These are phyloP conservation scores for Mycosarcoma mackinlayi DNA, from an alignment of 1,284 basidiomycete species.

Conservation along the genomic window DNA sequence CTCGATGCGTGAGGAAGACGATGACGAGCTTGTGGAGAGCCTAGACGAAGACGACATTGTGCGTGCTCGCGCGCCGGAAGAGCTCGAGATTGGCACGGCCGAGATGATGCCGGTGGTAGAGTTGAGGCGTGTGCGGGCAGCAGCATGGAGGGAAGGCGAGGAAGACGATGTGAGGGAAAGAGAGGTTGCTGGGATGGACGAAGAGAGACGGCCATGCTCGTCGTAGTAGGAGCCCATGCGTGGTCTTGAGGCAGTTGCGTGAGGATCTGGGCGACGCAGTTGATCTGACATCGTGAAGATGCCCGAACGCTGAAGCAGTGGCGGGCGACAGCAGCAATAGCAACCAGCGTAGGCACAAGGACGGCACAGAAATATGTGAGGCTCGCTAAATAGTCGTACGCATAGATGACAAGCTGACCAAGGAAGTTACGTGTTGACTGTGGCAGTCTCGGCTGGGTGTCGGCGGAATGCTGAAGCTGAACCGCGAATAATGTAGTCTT, in stretches of 20 bases:
- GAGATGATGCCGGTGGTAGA: slow-evolving; percentile 25
- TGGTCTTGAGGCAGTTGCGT: slow-evolving; percentile 19
- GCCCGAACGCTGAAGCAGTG: slow-evolving; percentile 3
- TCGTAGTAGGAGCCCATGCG: slow-evolving; percentile 31
- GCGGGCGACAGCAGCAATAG: slow-evolving; percentile 3
- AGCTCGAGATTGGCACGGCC: slow-evolving; percentile 14
- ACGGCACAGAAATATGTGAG: too few species aligned
- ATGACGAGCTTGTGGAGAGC: slow-evolving; percentile 3
- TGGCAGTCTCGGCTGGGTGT: too few species aligned
- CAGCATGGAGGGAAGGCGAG: slow-evolving; percentile 6
- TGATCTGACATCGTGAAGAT: slow-evolving; percentile 25
- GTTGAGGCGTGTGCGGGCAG: slow-evolving; percentile 26
- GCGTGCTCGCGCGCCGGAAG: slow-evolving; percentile 18
- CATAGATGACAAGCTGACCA: too few species aligned
- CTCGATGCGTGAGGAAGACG: slow-evolving; percentile 10
- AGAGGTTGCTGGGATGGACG: slow-evolving; percentile 12
- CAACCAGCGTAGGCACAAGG: slow-evolving; percentile 8
- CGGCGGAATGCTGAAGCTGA: too few species aligned
- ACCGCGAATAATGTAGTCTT: too few species aligned
- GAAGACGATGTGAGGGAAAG: slow-evolving; percentile 11
- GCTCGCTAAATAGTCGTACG: slow-evolving; percentile 16
- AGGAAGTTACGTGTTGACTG: too few species aligned
- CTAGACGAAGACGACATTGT: slow-evolving; percentile 37
- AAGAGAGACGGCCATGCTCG: slow-evolving; percentile 14
- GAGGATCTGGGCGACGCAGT: slow-evolving; percentile 17